Percentiles rank a stretch among this genome's conserved stretches.
phyloP scores from a whole-genome alignment of 2,329 filamentous ascomycete species.

The Trichophyton equinum region DNA sequence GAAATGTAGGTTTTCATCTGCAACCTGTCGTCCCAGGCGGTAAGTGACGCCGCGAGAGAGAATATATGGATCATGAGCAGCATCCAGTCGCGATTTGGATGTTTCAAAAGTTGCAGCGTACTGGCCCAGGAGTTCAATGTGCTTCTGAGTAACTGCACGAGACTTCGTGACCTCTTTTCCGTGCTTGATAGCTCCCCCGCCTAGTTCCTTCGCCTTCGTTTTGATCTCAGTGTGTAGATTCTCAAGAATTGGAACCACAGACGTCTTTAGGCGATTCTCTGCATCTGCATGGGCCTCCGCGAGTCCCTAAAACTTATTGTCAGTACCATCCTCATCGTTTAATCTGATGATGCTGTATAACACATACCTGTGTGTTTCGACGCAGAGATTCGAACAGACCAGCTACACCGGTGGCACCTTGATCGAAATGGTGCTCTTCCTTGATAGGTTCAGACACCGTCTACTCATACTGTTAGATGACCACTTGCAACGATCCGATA shows the following conservation, averaged over 20 bases:
- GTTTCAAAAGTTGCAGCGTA: constrained; percentile 71
- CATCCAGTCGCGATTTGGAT: constrained; percentile 52
- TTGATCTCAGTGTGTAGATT: constrained; percentile 94
- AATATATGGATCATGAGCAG: constrained; percentile 76
- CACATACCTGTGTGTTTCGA: constrained; percentile 62
- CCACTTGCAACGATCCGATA: constrained; percentile 2
- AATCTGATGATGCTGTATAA: neutral
- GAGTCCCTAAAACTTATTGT: constrained; percentile 47
- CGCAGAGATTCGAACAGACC: constrained; percentile 91
- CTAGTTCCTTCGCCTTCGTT: constrained; percentile 83
- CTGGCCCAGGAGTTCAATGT: constrained; percentile 85
- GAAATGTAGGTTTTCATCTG: constrained; percentile 91
- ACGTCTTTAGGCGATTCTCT: constrained; percentile 76
- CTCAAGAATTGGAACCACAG: constrained; percentile 76
- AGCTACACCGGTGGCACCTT: constrained; percentile 72
- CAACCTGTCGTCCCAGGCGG: constrained; percentile 76
- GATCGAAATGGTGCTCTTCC: constrained; percentile 88
- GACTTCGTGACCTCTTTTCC: constrained; percentile 88
- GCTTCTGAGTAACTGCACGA: constrained; percentile 75
- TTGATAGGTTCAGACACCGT: constrained; percentile 73
- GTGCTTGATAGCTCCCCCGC: constrained; percentile 65
- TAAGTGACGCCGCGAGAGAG: constrained; percentile 68
- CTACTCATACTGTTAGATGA: constrained; percentile 30
- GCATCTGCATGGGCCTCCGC: constrained; percentile 84
- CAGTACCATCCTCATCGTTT: neutral